Base-by-base conservation (phyloP, 164 flowering plant species). In the Cinnamomum chago region DNA sequence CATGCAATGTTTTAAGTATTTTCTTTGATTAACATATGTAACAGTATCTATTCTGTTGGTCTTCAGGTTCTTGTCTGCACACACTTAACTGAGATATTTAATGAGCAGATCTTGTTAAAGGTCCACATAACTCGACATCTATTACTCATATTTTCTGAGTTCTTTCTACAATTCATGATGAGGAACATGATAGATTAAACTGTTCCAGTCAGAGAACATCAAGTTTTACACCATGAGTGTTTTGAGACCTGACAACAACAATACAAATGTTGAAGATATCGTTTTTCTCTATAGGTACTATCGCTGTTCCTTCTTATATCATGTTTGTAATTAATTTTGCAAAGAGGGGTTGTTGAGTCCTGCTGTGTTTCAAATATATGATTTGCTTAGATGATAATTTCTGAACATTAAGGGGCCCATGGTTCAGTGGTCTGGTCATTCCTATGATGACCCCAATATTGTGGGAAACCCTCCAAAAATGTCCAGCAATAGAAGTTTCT, bases 191-290 rank as follows among this genome's bases (percentile, higher is more conserved):
- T 28, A 58, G n/a, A 67, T 76, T 30, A 62, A 47, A 80, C n/a
- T 23, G 5, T 77, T 83, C 52, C 88, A 95, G 98, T 85, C 89
- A 52, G 90, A 90, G 81, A 88, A 82, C 73, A 85, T 93, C 79
- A 90, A 86, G 79, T 92, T 83, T 78, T 86, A 87, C 88, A 90
- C 95, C 71, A 95, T 92, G 98, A 92, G 94, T 81, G 96, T 95
- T 82, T 84, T 95, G 83, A 86, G 90, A 77, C 93, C 97, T 70
- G 90, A 88, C 68, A 75, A 79, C 62, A 81, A 77, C 75, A 73
- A 80, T 74, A 76, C 84, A 50, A 76, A 86, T 50, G 75, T 72
- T 71, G 97, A 90, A 77, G 99, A 93, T 75, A 88, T 93, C 68
- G 90, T 90, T 18, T 95, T 95, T 73, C 81, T 95, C 10, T 95